Evolutionary conservation across 2,329 filamentous ascomycete genomes (phyloP).

Genomic region (Diaporthe capsici): DNA sequence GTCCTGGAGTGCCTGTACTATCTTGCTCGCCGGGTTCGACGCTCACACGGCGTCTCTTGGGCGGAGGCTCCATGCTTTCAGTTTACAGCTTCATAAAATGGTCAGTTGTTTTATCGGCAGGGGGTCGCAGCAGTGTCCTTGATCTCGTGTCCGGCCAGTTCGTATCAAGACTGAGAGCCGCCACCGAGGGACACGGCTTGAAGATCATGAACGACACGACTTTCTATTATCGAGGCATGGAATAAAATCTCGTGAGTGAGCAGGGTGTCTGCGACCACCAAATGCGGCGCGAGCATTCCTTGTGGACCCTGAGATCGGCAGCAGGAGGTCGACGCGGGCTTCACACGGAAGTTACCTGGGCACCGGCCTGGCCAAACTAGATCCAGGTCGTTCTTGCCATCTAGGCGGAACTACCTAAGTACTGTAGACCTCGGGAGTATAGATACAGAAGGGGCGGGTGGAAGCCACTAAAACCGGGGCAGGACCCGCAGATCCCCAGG

Average conservation of each 20-base stretch:
- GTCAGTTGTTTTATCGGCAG: neutral
- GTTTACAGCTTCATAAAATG: neutral
- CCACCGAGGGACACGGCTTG: neutral
- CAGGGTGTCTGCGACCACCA: neutral
- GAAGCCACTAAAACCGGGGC: conserved; percentile 17
- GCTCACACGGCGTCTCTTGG: conserved; percentile 35
- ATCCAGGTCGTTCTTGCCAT: neutral
- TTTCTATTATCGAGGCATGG: too few species aligned
- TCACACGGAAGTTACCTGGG: neutral
- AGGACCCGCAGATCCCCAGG: neutral
- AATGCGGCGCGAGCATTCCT: neutral
- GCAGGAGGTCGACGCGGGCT: neutral
- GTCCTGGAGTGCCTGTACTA: neutral
- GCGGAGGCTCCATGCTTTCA: conserved; percentile 35
- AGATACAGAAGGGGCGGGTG: neutral
- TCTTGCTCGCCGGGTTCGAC: neutral
- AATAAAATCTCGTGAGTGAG: neutral
- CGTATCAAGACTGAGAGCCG: neutral
- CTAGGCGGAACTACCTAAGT: neutral
- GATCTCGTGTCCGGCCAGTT: neutral
- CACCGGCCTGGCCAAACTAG: neutral
- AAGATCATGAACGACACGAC: neutral
- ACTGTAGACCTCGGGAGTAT: neutral
- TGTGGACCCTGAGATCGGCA: neutral
- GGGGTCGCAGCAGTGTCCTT: conserved; percentile 1